These are phyloP conservation scores for Phytophthora podocarpi DNA, from an alignment of 352 stramenopile genomes.

Conservation along the genomic window DNA sequence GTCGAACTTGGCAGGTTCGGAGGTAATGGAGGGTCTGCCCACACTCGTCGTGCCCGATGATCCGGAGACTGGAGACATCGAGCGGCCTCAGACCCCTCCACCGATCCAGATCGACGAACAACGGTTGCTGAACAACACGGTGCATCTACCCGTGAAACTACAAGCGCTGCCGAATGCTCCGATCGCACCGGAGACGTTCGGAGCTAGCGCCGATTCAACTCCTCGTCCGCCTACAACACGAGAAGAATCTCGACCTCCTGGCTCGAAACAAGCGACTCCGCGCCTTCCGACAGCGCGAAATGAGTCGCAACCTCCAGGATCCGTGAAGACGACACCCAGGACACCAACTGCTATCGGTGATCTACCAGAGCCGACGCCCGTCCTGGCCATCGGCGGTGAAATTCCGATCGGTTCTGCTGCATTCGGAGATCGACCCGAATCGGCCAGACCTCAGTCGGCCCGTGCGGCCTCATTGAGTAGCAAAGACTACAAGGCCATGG, in stretches of 20 bases:
- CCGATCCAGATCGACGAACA: constrained; percentile 45
- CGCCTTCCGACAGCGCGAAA: constrained; percentile 10
- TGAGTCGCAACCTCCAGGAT: constrained; percentile 6
- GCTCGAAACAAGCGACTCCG: constrained; percentile 21
- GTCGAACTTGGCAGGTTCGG: constrained; percentile 1
- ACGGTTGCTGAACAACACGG: constrained; percentile 21
- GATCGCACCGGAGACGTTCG: constrained; percentile 19
- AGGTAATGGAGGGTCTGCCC: constrained; percentile 40
- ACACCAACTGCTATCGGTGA: not conserved
- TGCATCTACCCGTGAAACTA: constrained; percentile 23
- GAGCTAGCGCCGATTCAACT: constrained; percentile 8
- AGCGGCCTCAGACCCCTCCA: constrained; percentile 63
- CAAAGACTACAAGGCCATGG: constrained; percentile 61
- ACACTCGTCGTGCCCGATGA: constrained; percentile 78
- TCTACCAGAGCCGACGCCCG: not conserved
- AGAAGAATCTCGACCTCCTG: constrained; percentile 14
- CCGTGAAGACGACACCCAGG: constrained; percentile 15
- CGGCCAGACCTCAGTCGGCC: constrained; percentile 2
- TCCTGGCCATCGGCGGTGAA: constrained; percentile 9
- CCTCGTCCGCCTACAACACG: constrained; percentile 13
- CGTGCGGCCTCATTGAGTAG: constrained; percentile 37
- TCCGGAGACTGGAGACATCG: constrained; percentile 62
- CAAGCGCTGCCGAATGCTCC: constrained; percentile 25
- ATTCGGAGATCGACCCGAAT: not conserved
- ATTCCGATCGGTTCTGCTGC: not conserved